Conservation (phyloP, 176 grass and related monocot species). For the Cenchrus purpureus region DNA sequence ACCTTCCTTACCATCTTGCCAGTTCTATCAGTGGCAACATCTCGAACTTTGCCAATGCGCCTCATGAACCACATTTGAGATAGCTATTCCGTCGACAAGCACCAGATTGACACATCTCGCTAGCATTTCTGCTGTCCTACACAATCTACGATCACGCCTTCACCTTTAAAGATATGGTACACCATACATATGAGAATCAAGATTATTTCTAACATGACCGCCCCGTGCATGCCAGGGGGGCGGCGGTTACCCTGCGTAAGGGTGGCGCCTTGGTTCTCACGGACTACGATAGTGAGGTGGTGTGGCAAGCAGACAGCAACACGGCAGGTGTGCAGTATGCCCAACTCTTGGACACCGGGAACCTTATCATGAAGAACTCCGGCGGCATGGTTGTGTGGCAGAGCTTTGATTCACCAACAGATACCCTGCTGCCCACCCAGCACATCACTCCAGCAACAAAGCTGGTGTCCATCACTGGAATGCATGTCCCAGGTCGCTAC, state of each 20-base stretch:
- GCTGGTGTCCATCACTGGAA: conserved; percentile 13
- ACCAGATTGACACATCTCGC: too few relatives aligned
- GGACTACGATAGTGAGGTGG: background rate
- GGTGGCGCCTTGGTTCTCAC: conserved; percentile 46
- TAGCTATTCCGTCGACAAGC: too few relatives aligned
- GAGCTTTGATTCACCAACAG: conserved; percentile 31
- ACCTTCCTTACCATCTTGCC: too few relatives aligned
- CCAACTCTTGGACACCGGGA: conserved; percentile 5
- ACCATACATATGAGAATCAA: too few relatives aligned
- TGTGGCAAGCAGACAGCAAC: conserved; percentile 48
- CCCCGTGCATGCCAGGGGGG: conserved; percentile 40
- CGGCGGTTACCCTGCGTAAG: conserved; percentile 42
- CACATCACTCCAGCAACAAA: background rate
- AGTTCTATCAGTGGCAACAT: too few relatives aligned
- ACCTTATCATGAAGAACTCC: conserved; percentile 19
- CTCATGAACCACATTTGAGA: too few relatives aligned
- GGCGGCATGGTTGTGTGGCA: conserved; percentile 14
- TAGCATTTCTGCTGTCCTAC: too few relatives aligned
- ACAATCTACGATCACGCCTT: too few relatives aligned
- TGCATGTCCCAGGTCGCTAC: background rate
- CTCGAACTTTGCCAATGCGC: too few relatives aligned
- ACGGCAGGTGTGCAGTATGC: background rate
- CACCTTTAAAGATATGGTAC: too few relatives aligned
- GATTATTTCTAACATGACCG: too few relatives aligned
- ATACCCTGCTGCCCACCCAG: conserved; percentile 15